Evolutionary conservation across 306 rosid species (phyloP), one percentile per base, ranked within the genome.

Genomic region (Cicer judaicum): DNA sequence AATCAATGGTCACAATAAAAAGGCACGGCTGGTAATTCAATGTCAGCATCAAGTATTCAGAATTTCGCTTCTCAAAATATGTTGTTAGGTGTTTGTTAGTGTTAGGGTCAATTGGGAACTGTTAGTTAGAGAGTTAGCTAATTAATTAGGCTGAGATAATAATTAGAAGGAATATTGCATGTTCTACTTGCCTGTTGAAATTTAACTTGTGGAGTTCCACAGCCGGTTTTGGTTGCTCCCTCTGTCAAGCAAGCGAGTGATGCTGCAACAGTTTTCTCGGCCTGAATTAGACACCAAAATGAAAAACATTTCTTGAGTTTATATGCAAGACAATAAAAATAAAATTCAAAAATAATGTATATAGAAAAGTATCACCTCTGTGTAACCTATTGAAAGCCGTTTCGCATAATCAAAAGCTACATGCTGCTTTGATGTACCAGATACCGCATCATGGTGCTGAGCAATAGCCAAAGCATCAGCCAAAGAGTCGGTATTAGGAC

Each of bases 371-470:
- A 68, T 78, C 72, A 92, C 96, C 91, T 89, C 91, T 2, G 65
- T 46, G 74, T 92, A 88, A 65, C 96, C 97, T 21, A 92, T 88
- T 64, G 96, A 81, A 68, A 91, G 89, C 44, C 98, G 89, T 84
- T 86, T 89, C 2, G 90, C 92, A 80, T 93, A 93, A 84, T 93
- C 98, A 85, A 87, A 40, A 46, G 93, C 95, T 39, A 90, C 97
- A 9, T 93, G 98, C 79, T 93, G 95, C 72, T 85, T 86, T 71
- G 64, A 79, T 72, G 98, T 93, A 62, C 98, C 98, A 70, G 88
- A 39, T 54, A 93, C 87, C n/a, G 93, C 98, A 61, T 93, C 98
- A 72, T 90, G 98, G 80, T 93, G 98, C 78, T 93, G 98, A 82
- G 82, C 97, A 80, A 88, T 67, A 60, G 95, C 93, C 81, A 93